phyloP scores from a whole-genome alignment of 2,329 filamentous ascomycete species.

The Colletotrichum euphorbiae region DNA sequence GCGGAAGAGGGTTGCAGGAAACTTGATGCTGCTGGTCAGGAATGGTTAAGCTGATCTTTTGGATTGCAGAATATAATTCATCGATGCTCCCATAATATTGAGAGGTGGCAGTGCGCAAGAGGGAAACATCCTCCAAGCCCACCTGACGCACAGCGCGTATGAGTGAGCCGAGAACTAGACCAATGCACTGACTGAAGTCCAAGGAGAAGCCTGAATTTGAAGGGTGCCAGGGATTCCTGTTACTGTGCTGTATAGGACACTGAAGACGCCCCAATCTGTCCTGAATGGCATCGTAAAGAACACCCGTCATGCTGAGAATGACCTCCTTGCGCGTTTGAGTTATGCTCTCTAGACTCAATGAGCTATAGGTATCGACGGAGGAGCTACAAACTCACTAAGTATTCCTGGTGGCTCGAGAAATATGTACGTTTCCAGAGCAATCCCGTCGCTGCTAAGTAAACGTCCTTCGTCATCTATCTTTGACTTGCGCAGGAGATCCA shows the following conservation, averaged over 20 bases:
- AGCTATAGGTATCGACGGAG: not conserved
- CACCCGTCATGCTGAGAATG: not conserved
- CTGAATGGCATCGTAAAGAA: not conserved
- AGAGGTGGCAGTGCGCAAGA: not conserved
- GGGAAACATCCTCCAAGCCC: not conserved
- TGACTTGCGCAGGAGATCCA: not conserved
- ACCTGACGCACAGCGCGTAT: not conserved
- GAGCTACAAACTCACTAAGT: not conserved
- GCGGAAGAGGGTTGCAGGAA: not conserved
- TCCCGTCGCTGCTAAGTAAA: not conserved
- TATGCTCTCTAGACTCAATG: not conserved
- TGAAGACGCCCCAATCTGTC: too few relatives aligned
- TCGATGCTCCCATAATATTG: not conserved
- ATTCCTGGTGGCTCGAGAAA: not conserved
- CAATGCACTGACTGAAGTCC: too few relatives aligned
- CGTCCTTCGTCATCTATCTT: not conserved
- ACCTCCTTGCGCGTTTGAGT: not conserved
- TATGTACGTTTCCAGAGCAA: not conserved
- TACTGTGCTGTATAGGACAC: too few relatives aligned
- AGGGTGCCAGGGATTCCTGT: too few relatives aligned
- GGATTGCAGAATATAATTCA: not conserved
- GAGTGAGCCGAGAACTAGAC: not conserved
- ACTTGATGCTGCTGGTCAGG: not conserved
- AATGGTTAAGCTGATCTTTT: accelerated
- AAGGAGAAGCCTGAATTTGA: too few relatives aligned